Base-by-base conservation (phyloP, 768 basidiomycete genomes). In the Kwoniella dendrophila region DNA sequence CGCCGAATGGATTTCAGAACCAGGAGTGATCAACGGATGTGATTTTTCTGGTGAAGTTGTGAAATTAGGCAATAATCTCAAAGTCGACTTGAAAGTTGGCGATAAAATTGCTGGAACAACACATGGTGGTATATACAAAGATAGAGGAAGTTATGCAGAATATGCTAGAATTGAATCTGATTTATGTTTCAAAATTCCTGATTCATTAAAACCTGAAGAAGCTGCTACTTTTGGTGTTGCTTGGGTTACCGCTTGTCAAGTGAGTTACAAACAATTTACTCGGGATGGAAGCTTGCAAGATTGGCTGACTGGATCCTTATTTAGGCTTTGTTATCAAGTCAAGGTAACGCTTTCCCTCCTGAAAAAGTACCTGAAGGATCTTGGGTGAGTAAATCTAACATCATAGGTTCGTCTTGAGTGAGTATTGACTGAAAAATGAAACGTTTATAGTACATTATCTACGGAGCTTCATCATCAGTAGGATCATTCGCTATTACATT, bases 381-480 rank as follows among this genome's bases (percentile, higher is more conserved):
- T 7, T 60, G 59, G 56, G 56, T 57, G 43, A 57, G 56, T 34
- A 38, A 14, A 34, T 44, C 8, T 11, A 22, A 16, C 30, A 32
- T 18, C 22, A 22, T 20, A 26, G 18, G 3, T 14, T 40, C 32
- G 32, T 29, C 11, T 30, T 27, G n/a, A 34, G 33, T 20, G 20
- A 52, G 20, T 11, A 5, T 33, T 34, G 33, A 14, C 29, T 22
- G 11, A 34, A 3, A 52, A 20, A 24, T n/a, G 32, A 4, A 7
- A 22, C 0, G n/a, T 22, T 8, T 18, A 34, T 16, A 50, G 65
- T 57, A 77, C 64, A 68, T 79, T 36, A 63, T 80, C 48, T 76
- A 72, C 18, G 72, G 73, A 11, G 73, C 67, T 14, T 64, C 78
- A 60, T 77, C 78, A 24, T 75, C 76, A 27, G 80, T 81, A 44